Conservation (phyloP, 148 eudicot genomes). For the Rhododendron mucronatum region DNA sequence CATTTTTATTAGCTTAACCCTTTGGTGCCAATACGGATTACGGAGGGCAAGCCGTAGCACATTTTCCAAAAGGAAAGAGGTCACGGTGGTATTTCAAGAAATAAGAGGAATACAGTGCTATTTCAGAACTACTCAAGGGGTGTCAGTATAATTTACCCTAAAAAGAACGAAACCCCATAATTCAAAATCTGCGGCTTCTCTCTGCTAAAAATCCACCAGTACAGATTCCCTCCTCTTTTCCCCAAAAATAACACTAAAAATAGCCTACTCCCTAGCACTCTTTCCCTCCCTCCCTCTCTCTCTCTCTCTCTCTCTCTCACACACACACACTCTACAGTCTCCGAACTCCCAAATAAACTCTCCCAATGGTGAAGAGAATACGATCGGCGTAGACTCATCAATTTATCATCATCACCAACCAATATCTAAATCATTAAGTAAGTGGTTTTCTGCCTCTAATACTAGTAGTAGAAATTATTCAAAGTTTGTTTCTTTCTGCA, state of each 20-base stretch:
- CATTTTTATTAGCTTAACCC: too few species aligned
- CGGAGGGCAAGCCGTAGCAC: too few species aligned
- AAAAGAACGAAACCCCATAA: not conserved
- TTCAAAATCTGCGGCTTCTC: not conserved
- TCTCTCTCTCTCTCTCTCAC: not conserved
- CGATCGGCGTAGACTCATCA: not conserved
- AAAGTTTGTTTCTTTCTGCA: not conserved
- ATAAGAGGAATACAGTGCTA: too few species aligned
- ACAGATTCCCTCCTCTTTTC: not conserved
- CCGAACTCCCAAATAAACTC: not conserved
- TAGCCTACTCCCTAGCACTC: too few species aligned
- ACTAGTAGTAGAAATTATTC: not conserved
- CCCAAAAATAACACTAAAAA: not conserved
- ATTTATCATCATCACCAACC: not conserved
- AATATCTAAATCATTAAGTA: not conserved
- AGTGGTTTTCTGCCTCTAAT: not conserved
- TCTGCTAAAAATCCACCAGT: not conserved
- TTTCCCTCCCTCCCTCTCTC: not conserved
- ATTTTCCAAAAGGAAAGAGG: too few species aligned
- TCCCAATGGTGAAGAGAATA: not conserved
- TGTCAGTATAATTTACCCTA: too few species aligned
- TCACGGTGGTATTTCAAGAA: too few species aligned
- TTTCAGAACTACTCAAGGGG: too few species aligned
- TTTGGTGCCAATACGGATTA: too few species aligned
- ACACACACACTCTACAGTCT: not conserved